A percentile compares a stretch with the other conserved stretches of the same genome.
phyloP scores from a whole-genome alignment of 2,329 filamentous ascomycete species.

The Nemania serpens region DNA sequence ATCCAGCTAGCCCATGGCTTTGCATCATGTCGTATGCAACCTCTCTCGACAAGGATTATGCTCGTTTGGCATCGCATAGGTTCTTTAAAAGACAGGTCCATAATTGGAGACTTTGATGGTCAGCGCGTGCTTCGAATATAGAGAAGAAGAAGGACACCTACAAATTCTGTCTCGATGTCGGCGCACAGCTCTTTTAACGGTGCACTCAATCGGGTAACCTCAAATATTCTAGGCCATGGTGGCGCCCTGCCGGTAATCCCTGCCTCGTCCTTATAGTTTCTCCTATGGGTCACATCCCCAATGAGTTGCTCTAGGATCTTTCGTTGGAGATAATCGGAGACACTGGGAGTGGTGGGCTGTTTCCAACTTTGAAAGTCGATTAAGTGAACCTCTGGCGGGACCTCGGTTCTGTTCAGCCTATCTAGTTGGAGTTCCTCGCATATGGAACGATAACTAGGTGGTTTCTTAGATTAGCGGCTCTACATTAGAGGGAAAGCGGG shows the following conservation, averaged over 20 bases:
- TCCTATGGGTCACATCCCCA: background rate
- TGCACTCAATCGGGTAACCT: background rate
- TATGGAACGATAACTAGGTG: background rate
- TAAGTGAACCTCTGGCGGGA: background rate
- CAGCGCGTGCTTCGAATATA: background rate
- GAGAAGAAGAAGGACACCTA: background rate
- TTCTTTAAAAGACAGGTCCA: background rate
- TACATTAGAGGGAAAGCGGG: background rate
- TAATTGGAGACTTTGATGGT: background rate
- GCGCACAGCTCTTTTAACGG: background rate
- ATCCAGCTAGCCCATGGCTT: conserved; percentile 1
- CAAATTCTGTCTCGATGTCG: conserved; percentile 3
- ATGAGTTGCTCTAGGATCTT: background rate
- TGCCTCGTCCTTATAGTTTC: background rate
- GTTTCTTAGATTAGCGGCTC: background rate
- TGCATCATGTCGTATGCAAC: background rate
- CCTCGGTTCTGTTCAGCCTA: background rate
- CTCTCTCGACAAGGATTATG: conserved; percentile 4
- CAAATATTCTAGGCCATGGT: background rate
- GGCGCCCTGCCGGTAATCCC: background rate
- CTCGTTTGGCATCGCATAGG: background rate
- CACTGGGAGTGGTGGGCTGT: background rate
- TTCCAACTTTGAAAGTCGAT: background rate
- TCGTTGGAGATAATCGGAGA: background rate
- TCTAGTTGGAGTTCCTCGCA: background rate